A percentile compares a stretch with the other conserved stretches of the same genome.
Evolutionary conservation across 2,329 filamentous ascomycete genomes (phyloP).

Genomic region (Xylaria sp.): DNA sequence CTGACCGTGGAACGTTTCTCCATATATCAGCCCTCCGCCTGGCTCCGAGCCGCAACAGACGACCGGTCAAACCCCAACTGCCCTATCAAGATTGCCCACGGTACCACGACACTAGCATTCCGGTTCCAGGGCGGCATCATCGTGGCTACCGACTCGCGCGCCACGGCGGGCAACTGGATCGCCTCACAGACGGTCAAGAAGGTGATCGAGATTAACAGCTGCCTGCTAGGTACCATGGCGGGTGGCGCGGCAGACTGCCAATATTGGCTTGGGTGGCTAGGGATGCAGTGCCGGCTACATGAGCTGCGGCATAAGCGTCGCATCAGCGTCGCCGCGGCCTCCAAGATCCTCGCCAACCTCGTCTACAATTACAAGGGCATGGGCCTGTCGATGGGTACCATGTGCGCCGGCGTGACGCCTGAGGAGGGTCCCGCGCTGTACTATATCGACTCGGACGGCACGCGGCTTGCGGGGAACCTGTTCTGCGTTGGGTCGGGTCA

Average conservation of each 20-base stretch:
- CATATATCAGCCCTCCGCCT: constrained; percentile 74
- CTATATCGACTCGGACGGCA: constrained; percentile 98
- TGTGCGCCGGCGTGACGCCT: constrained; percentile 96
- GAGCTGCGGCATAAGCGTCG: constrained; percentile 99
- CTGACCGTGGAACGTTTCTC: constrained; percentile 17
- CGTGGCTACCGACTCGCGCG: constrained; percentile 95
- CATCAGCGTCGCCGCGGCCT: constrained; percentile 95
- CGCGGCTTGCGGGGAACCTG: constrained; percentile 87
- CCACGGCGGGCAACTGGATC: constrained; percentile 98
- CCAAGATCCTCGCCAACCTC: constrained; percentile 97
- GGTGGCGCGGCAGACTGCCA: constrained; percentile 98
- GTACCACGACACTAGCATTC: constrained; percentile 97
- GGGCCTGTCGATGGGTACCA: constrained; percentile 98
- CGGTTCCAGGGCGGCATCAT: constrained; percentile 98
- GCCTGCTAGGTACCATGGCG: constrained; percentile 95
- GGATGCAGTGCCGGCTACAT: constrained; percentile 98
- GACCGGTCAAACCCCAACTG: constrained; percentile 96
- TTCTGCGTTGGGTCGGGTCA: constrained; percentile 99
- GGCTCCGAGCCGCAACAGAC: constrained; percentile 96
- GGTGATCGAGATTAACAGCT: constrained; percentile 97
- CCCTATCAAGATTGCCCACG: constrained; percentile 99
- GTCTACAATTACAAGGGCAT: constrained; percentile 99
- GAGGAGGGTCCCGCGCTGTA: constrained; percentile 97
- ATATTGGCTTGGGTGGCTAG: constrained; percentile 99
- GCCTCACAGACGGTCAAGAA: constrained; percentile 99